Evolutionary conservation across 2,329 filamentous ascomycete genomes (phyloP), one percentile per base, ranked within the genome.

Genomic region (Phoma sp.): DNA sequence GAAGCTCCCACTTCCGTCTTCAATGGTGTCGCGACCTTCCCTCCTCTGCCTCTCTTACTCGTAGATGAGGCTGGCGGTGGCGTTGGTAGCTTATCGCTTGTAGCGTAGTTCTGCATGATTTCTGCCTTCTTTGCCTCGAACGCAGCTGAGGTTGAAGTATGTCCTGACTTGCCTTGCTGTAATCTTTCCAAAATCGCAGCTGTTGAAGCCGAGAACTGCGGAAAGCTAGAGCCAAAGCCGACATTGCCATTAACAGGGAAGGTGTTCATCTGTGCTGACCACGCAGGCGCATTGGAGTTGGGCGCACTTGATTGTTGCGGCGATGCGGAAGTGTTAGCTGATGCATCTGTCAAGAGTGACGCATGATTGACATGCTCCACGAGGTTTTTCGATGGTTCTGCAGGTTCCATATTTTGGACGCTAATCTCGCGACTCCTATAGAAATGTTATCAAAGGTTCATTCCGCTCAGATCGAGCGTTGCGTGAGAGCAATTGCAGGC

Each of bases 51-150:
- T 47, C 71, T 66, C 43, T 68, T 67, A 13, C 64, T 66, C 4
- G 59, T 58, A 47, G 56, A 66, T 36, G 67, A 60, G 44, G 70
- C 64, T 27, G 74, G 71, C 29, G 70, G 67, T 4, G 74, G 70
- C 27, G 77, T 73, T 11, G 71, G 70, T 37, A 78, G 64, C 50
- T 75, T 77, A 59, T 78, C 75, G 58, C 76, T 76, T 11, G 76
- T 80, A 30, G 74, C 70, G 68, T 79, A 79, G 52, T 66, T 75
- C 60, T 77, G 75, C 55, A 80, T 65, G 11, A 80, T 74, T 55
- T 78, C 74, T 53, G 78, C 76, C 45, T 75, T 73, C 56, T 79
- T 79, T 13, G 78, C 77, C 59, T 80, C 77, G 61, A 75, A 79
- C 18, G 72, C 77, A 24, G 76, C 72, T 14, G 72, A 73, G 3